Base-by-base conservation (phyloP, 2,329 filamentous ascomycete genomes). In the Macrophomina pseudophaseolina region DNA sequence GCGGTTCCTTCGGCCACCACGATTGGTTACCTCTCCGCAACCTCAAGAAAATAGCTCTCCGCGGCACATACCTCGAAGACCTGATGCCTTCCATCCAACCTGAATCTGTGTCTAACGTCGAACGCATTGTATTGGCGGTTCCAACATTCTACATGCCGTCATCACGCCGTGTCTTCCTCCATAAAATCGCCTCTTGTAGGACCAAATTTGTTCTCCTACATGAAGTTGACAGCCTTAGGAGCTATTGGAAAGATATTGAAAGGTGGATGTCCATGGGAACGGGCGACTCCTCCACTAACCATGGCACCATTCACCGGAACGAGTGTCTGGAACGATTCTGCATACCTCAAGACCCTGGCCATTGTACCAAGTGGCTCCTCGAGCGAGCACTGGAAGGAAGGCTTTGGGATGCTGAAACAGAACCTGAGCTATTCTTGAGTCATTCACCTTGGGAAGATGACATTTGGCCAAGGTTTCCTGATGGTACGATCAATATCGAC, bases 11-110 rank as follows among this genome's bases (percentile, higher is more conserved):
- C 70, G 75, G 18, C 75, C 76, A 9, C 77, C 83, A 3, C 12
- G 33, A 16, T 18, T 85, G 83, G 83, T 74, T 74, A 40, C 64
- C 77, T 9, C 85, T 82, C 81, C 79, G 78, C 7, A 74, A 77
- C 4, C 74, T 85, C 30, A 74, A 73, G 71, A 76, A 76, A 1
- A 72, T 86, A 16, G 79, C 78, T 44, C 73, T 86, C 18, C 84
- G 83, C 68, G 78, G 79, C 28, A 79, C 77, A 3, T 75, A 79
- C 67, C 76, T 75, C 9, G 75, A 79, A 65, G 74, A 72, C 69
- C 74, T 76, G 54, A 72, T 58, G 9, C 74, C 74, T 73, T 16
- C 49, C 18, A 12, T 54, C 11, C 59, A 68, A 28, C 58, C 83
- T 59, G 79, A 78, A 16, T 73, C 73, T 38, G 73, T 81, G 66